These are phyloP conservation scores for Echria macrotheca DNA, from an alignment of 495 filamentous ascomycete species.

Conservation along the genomic window DNA sequence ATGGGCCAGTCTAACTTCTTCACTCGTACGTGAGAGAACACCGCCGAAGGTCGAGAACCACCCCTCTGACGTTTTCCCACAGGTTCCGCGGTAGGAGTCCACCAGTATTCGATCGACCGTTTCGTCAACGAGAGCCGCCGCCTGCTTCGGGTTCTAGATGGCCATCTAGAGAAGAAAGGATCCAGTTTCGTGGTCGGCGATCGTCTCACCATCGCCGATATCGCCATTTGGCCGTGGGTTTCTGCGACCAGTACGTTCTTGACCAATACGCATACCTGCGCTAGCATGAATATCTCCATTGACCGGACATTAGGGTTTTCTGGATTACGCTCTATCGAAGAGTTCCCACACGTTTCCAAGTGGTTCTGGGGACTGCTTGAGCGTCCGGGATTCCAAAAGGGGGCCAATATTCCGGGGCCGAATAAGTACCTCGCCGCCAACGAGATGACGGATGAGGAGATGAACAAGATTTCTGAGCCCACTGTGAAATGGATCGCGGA, in stretches of 20 bases:
- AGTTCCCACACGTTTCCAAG: slow-evolving; percentile 66
- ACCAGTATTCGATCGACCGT: slow-evolving; percentile 77
- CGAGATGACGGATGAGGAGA: slow-evolving; percentile 35
- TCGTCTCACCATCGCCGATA: slow-evolving; percentile 77
- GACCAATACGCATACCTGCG: slow-evolving; percentile 53
- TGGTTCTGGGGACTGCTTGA: slow-evolving; percentile 61
- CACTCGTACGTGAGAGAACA: no score
- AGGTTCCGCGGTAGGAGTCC: slow-evolving; percentile 81
- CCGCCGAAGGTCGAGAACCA: no score
- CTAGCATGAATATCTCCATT: no score
- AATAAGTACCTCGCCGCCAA: slow-evolving; percentile 47
- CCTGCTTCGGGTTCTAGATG: slow-evolving; percentile 73
- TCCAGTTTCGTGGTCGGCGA: slow-evolving; percentile 74
- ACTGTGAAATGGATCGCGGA: no score
- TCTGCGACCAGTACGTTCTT: no score
- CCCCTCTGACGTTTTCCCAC: no score
- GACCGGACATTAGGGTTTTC: no score
- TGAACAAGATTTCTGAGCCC: no score
- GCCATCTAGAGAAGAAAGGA: slow-evolving; percentile 58
- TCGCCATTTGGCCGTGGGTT: slow-evolving; percentile 79
- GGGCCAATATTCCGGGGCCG: slow-evolving; percentile 74
- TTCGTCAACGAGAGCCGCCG: slow-evolving; percentile 78
- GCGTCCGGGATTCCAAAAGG: slow-evolving; percentile 68
- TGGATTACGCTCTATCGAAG: slow-evolving; percentile 66
- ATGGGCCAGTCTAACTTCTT: slow-evolving; percentile 92